Conservation (phyloP, 2,329 filamentous ascomycete genomes). For the Curvularia spicifera region DNA sequence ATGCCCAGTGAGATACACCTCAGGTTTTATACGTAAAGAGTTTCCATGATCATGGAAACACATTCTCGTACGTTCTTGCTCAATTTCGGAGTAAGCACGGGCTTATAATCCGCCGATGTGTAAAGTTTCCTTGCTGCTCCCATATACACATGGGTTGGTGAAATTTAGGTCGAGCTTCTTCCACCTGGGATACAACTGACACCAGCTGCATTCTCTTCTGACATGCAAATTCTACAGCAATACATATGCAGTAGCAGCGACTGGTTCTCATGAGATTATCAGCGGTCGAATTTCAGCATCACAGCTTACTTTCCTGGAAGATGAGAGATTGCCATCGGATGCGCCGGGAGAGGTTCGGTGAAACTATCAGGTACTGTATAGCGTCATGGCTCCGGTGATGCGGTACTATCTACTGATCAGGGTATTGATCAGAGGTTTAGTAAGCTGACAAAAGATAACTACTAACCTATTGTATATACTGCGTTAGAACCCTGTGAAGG, state of each 20-base stretch:
- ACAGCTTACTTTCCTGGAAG: neutral
- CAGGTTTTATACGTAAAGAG: neutral
- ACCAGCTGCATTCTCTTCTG: neutral
- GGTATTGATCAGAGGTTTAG: too few species aligned
- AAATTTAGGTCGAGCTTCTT: neutral
- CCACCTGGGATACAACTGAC: neutral
- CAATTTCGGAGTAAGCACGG: neutral
- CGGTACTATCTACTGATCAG: neutral
- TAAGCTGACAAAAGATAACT: neutral
- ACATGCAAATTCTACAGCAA: neutral
- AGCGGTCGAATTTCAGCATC: neutral
- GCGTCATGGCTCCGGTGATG: neutral
- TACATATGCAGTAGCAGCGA: neutral
- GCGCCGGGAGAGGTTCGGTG: neutral
- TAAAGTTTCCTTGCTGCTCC: neutral
- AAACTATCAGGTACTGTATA: neutral
- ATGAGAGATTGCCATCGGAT: neutral
- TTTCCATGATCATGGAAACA: neutral
- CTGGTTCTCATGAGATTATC: neutral
- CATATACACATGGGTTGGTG: neutral
- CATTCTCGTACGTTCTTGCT: neutral
- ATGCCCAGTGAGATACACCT: neutral
- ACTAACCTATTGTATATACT: neutral
- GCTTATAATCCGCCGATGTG: neutral
- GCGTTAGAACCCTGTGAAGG: neutral